These are phyloP conservation scores for Pyrenophora graminea DNA, from an alignment of 2,329 filamentous ascomycete genomes.

Conservation along the genomic window DNA sequence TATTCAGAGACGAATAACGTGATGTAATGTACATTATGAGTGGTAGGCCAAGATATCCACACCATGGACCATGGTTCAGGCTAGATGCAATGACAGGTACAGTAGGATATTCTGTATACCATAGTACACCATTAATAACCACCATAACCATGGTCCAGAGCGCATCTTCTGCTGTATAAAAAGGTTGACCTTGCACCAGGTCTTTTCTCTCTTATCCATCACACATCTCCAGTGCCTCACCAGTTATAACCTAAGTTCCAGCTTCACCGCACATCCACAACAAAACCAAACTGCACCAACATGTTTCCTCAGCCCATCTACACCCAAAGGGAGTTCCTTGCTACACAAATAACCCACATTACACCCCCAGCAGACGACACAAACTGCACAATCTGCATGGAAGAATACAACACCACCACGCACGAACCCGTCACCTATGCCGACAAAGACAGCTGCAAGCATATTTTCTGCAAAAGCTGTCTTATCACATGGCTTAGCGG, in stretches of 20 bases:
- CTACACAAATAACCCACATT: not conserved
- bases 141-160: too few species aligned
- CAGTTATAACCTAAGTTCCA: too few species aligned
- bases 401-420: not conserved
- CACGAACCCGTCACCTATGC: not conserved
- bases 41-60: too few species aligned
- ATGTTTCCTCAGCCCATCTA: not conserved
- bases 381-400: slow-evolving; percentile 5
- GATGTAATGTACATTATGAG: too few species aligned
- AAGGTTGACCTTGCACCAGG: too few species aligned
- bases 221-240: too few species aligned
- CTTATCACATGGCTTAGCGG: not conserved
- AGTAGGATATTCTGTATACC: too few species aligned
- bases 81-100: too few species aligned
- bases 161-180: too few species aligned
- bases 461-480: slow-evolving; percentile 4
- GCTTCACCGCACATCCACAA: not conserved
- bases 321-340: slow-evolving; percentile 1
- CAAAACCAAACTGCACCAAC: not conserved
- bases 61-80: too few species aligned
- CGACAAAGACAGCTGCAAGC: slow-evolving; percentile 1
- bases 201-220: too few species aligned
- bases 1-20: slow-evolving; percentile 75
- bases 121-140: too few species aligned
- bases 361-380: not conserved